Evolutionary conservation across 306 rosid genomes (phyloP), one percentile per base, ranked within the genome.

Genomic region (Benincasa hispida): DNA sequence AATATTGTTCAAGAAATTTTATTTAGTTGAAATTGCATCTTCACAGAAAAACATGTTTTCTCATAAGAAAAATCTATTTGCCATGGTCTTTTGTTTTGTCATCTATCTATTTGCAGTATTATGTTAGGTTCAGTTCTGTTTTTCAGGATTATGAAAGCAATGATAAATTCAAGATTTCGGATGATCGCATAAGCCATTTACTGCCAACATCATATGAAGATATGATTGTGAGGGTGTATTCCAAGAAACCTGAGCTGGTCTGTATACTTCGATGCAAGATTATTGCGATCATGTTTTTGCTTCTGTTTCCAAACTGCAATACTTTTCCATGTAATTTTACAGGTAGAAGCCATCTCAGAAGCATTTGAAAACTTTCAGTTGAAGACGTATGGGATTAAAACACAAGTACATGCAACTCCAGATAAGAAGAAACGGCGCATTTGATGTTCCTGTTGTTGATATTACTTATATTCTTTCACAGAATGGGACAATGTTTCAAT

Each of bases 241-340:
- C 98, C 68, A 94, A 94, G 84, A 94, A 83, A 86, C 96, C 98
- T 28, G 96, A 94, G 82, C 79, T 94, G 97, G 98, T 93, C 51
- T 78, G 93, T 86, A 60, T 24, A 61, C 54, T 65, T 50, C 27
- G 79, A 62, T 63, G 62, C 50, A 72, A 14, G 79, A 6, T 54
- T 58, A 45, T 2, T 76, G 78, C 78, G 25, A 72, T 72, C 61
- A 35, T 73, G 15, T 22, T 76, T 17, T 69, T 30, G 56, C 39
- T 65, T 66, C 28, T 75, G 21, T 2, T 28, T 59, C n/a, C 50
- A 2, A 6, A 48, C 57, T 8, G n/a, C 5, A 47, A 55, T 30
- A n/a, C 54, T 76, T 39, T 75, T 57, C 79, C 81, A 63, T 74
- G 75, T 45, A 79, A 68, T 76, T 86, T 51, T 41, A 41, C 73